A percentile compares a stretch with the other conserved stretches of the same genome.
Evolutionary conservation across 73 alveolate species (phyloP).

Genomic region (Paramecium caudatum): DNA sequence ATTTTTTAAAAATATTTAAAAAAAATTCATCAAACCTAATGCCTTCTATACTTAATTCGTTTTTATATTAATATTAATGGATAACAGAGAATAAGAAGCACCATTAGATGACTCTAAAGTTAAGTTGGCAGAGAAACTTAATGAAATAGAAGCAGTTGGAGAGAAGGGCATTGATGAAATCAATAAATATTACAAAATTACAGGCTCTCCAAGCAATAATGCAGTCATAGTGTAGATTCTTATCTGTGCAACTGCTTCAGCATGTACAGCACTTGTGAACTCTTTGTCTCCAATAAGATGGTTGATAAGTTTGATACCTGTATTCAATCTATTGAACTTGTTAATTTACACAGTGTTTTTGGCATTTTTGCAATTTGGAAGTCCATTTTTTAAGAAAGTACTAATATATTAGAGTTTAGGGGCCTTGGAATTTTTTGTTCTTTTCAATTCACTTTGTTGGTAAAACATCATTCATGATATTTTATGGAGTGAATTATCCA

Average conservation of each 20-base stretch:
- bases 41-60: conserved; percentile 19
- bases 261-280: conserved; percentile 10
- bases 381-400: conserved; percentile 34
- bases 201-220: conserved; percentile 26
- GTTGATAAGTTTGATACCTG: conserved; percentile 21
- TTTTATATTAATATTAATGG: conserved; percentile 16
- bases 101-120: neutral
- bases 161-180: conserved; percentile 16
- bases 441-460: conserved; percentile 4
- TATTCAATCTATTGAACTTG: conserved; percentile 3
- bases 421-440: conserved; percentile 40
- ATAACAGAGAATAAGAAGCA: neutral
- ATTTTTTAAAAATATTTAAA: conserved; percentile 40
- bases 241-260: conserved; percentile 38
- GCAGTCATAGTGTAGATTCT: conserved; percentile 14
- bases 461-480: conserved; percentile 13
- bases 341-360: neutral
- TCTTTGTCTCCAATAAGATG: conserved; percentile 24
- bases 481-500: conserved; percentile 53
- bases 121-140: neutral
- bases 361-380: conserved; percentile 53
- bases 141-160: conserved; percentile 16
- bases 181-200: conserved; percentile 3
- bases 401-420: neutral
- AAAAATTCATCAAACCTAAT: neutral